These are phyloP conservation scores for Plasmodium vinckei DNA, from an alignment of 169 alveolate genomes.

Conservation along the genomic window DNA sequence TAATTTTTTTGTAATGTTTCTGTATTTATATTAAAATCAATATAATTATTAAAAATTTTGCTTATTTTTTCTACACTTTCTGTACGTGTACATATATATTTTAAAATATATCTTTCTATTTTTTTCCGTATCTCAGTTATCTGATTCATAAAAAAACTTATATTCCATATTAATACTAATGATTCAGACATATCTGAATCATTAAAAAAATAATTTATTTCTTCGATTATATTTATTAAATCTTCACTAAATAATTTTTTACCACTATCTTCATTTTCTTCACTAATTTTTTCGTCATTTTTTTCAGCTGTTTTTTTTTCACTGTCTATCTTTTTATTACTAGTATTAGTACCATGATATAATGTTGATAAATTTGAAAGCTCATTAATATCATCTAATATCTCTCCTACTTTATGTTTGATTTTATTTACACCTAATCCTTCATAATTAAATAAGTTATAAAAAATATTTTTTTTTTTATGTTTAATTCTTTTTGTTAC, in stretches of 20 bases:
- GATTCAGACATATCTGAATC: conserved; percentile 55
- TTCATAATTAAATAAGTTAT: conserved; percentile 68
- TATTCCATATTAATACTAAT: conserved; percentile 66
- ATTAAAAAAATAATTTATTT: conserved; percentile 57
- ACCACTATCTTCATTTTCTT: neutral
- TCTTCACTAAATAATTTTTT: conserved; percentile 35
- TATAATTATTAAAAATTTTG: conserved; percentile 21
- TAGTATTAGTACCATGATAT: conserved; percentile 1
- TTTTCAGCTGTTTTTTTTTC: neutral
- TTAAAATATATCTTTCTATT: conserved; percentile 56
- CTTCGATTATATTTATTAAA: conserved; percentile 59
- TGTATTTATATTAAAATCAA: conserved; percentile 12
- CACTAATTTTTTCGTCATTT: neutral
- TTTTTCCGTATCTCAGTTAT: conserved; percentile 42
- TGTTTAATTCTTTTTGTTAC: conserved; percentile 62
- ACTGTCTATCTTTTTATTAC: neutral
- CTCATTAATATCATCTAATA: conserved; percentile 50
- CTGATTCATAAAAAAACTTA: conserved; percentile 53
- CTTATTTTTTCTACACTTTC: conserved; percentile 27
- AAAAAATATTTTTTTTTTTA: conserved; percentile 53
- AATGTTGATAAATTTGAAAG: conserved; percentile 10
- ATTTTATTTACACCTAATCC: conserved; percentile 19
- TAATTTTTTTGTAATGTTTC: conserved; percentile 37
- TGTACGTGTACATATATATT: conserved; percentile 46
- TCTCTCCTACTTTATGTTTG: conserved; percentile 51